Evolutionary conservation across 768 basidiomycete species (phyloP).

Genomic region (Mycena amicta): DNA sequence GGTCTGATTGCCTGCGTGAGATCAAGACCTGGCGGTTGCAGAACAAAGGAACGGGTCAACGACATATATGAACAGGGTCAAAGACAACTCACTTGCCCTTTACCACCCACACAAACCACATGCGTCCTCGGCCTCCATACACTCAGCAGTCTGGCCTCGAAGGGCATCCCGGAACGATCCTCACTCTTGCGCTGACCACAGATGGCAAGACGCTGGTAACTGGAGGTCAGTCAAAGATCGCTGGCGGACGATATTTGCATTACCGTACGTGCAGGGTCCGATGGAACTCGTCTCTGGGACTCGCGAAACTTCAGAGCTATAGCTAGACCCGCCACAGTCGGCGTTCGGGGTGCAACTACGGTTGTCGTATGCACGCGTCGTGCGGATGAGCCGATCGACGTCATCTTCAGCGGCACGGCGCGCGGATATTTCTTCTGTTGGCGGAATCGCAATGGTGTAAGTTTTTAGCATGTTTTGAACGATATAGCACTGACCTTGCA

Average conservation of each 20-base stretch:
- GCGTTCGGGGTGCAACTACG: constrained; percentile 4
- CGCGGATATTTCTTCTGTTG: constrained; percentile 8
- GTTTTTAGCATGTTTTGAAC: not conserved
- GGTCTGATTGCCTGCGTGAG: not conserved
- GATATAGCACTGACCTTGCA: not conserved
- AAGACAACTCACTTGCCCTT: not conserved
- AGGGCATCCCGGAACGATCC: constrained; percentile 1
- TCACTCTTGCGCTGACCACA: constrained; percentile 4
- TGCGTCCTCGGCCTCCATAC: constrained; percentile 7
- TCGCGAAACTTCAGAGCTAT: not conserved
- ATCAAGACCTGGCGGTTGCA: not conserved
- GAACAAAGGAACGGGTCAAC: not conserved
- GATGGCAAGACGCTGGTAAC: constrained; percentile 8
- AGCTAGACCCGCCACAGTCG: not conserved
- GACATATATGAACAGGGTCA: not conserved
- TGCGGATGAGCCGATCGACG: constrained; percentile 1
- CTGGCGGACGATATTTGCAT: not conserved
- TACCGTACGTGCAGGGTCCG: constrained; percentile 5
- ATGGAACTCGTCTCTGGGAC: constrained; percentile 7
- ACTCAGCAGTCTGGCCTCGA: constrained; percentile 3
- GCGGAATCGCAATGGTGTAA: constrained; percentile 5
- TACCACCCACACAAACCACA: not conserved
- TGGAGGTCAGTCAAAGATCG: constrained; percentile 7
- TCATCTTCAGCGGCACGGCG: constrained; percentile 6
- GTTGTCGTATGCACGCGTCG: constrained; percentile 5